These are phyloP conservation scores for Tricholoma bakamatsutake DNA, from an alignment of 768 basidiomycete genomes.

Conservation along the genomic window DNA sequence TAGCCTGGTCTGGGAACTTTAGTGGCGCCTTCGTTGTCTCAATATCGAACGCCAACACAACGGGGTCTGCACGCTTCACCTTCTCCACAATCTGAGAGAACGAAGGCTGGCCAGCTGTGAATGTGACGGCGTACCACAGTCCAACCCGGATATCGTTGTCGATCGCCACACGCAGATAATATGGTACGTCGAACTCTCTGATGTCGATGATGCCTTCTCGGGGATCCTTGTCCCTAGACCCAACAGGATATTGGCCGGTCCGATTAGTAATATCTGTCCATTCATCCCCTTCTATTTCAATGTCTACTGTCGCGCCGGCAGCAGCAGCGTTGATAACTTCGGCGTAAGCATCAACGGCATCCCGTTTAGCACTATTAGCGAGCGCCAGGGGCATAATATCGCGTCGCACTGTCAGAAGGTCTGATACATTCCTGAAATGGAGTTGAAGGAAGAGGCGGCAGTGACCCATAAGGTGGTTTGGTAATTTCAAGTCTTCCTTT, in stretches of 20 bases:
- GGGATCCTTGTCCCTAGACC: slow-evolving; percentile 67
- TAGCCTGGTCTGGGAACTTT: slow-evolving; percentile 93
- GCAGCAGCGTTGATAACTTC: slow-evolving; percentile 87
- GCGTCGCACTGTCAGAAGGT: slow-evolving; percentile 80
- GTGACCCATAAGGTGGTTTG: slow-evolving; percentile 97
- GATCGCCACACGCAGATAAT: slow-evolving; percentile 98
- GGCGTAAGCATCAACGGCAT: slow-evolving; percentile 95
- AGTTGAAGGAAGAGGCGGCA: slow-evolving; percentile 84
- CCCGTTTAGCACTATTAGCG: slow-evolving; percentile 86
- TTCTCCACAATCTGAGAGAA: slow-evolving; percentile 71
- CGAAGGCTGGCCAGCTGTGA: slow-evolving; percentile 71
- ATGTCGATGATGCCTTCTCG: slow-evolving; percentile 90
- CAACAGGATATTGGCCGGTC: slow-evolving; percentile 23
- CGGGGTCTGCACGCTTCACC: slow-evolving; percentile 97
- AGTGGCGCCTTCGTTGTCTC: slow-evolving; percentile 99
- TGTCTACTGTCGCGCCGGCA: slow-evolving; percentile 57
- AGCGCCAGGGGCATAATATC: slow-evolving; percentile 88
- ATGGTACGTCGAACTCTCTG: slow-evolving; percentile 94
- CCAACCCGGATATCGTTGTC: slow-evolving; percentile 98
- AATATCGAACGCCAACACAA: slow-evolving; percentile 99
- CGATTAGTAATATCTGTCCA: slow-evolving; percentile 42
- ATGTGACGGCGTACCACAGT: slow-evolving; percentile 92
- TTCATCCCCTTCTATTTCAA: slow-evolving; percentile 60
- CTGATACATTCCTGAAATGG: slow-evolving; percentile 88
- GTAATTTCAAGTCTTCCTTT: slow-evolving; percentile 93